Evolutionary conservation across 1,284 basidiomycete species (phyloP).

Genomic region (Ceratobasidium sp.): DNA sequence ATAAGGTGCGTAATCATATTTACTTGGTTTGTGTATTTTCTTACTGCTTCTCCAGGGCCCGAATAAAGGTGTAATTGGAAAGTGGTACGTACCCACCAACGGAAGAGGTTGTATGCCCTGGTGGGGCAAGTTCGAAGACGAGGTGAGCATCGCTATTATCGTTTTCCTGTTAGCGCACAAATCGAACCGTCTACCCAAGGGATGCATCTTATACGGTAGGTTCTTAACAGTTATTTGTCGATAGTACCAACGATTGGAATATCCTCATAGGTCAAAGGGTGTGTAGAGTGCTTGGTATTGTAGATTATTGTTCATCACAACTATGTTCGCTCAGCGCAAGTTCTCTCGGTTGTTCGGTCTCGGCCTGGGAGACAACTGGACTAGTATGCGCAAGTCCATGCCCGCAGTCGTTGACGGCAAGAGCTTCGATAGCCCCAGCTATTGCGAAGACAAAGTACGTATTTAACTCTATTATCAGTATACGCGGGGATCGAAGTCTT

Average conservation of each 20-base stretch:
- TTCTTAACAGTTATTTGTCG: background rate
- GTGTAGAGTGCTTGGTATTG: background rate
- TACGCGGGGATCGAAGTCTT: background rate
- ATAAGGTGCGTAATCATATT: background rate
- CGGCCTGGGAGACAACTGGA: conserved; percentile 18
- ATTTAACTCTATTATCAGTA: background rate
- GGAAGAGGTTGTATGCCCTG: conserved; percentile 7
- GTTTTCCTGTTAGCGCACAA: background rate
- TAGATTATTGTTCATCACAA: background rate
- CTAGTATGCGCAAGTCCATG: conserved; percentile 14
- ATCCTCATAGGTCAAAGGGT: conserved; percentile 7
- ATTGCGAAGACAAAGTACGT: conserved; percentile 34
- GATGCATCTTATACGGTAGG: conserved; percentile 31
- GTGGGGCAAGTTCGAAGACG: conserved; percentile 19
- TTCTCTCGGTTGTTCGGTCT: conserved; percentile 24
- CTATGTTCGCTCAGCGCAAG: background rate
- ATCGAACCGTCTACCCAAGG: background rate
- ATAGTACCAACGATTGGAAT: background rate
- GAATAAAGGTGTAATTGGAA: conserved; percentile 26
- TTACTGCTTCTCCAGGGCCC: conserved; percentile 14
- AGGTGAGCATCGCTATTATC: background rate
- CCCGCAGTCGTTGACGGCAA: background rate
- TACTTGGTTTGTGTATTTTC: background rate
- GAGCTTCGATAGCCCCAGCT: background rate
- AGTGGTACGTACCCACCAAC: conserved; percentile 24